Base-by-base conservation (phyloP, 1,284 basidiomycete species). In the Rhodotorula sp. region DNA sequence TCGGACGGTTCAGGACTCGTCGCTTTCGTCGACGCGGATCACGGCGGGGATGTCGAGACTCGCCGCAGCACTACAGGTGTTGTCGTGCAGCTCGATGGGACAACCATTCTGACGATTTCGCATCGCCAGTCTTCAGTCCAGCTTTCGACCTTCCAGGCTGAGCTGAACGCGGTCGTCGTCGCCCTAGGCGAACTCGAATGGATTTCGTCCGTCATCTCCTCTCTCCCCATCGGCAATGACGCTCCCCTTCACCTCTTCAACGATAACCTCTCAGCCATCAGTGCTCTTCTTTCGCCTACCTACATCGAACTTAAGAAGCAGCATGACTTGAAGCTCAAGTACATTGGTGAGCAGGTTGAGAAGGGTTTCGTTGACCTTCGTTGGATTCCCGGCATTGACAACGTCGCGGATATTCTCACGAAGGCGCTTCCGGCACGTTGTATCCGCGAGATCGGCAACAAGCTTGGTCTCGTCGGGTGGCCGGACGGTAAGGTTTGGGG, bases 31-130 rank as follows among this genome's bases (percentile, higher is more conserved):
- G 70, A 74, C 34, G 36, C 62, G 8, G 66, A 72, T 52, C 72
- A 66, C 62, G 70, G 62, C n/a, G 64, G 58, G 20, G 55, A 62
- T 53, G 36, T 32, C 8, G 65, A 52, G 4, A 53, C 70, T 20
- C 17, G 72, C 7, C 34, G 61, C 3, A 69, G 67, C 36, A 67
- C 65, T 9, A 64, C 70, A 15, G 72, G 72, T 3, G 57, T 56
- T 29, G 51, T 68, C 19, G 29, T 72, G 39, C 29, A 36, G 27
- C 34, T 72, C 51, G 39, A 53, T 30, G 58, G 66, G 2, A 53
- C 62, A 3, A 49, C 62, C 10, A 64, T 72, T 17, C 64, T 52
- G 2, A 65, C 66, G 52, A 51, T 55, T 22, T 53, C 59, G 24
- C 22, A 52, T 11, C 56, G 64, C n/a, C 71, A 74, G 47, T 39